Conservation (phyloP, 177 flowering plant genomes). For the Vitis hybrid region DNA sequence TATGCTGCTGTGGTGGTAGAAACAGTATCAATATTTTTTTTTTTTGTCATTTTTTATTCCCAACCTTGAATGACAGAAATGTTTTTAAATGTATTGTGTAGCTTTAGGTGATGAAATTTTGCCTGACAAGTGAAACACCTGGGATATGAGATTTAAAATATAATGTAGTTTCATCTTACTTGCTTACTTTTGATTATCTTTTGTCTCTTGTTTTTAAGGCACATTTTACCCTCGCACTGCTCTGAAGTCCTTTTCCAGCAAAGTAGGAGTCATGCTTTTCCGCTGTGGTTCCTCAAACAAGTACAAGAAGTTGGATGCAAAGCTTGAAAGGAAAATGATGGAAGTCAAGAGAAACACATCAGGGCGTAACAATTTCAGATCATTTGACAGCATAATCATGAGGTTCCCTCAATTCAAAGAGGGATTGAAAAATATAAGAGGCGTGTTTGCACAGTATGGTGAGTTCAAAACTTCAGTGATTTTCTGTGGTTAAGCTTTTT, state of each 20-base stretch:
- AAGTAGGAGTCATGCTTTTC: constrained; percentile 40
- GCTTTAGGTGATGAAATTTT: no score
- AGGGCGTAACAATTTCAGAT: constrained; percentile 40
- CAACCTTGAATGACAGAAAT: no score
- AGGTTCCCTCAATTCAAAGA: constrained; percentile 66
- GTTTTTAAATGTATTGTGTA: no score
- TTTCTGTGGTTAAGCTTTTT: background rate
- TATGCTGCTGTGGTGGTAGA: no score
- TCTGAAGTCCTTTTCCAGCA: constrained; percentile 43
- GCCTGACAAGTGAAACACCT: no score
- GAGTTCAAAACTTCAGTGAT: constrained; percentile 14
- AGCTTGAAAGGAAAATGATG: constrained; percentile 59
- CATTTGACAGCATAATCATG: constrained; percentile 68
- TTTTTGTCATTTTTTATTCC: no score
- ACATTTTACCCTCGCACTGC: constrained; percentile 29
- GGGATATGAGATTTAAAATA: background rate
- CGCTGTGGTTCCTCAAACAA: constrained; percentile 36
- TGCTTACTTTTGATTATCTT: constrained; percentile 8
- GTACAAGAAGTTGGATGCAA: constrained; percentile 49
- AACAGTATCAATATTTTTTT: no score
- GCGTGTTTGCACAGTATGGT: constrained; percentile 67
- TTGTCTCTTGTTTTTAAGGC: constrained; percentile 32
- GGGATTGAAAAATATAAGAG: constrained; percentile 45
- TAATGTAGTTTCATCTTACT: background rate
- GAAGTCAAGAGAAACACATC: constrained; percentile 46